phyloP scores from a whole-genome alignment of 805 yeast species.

The Scheffersomyces ergatensis region DNA sequence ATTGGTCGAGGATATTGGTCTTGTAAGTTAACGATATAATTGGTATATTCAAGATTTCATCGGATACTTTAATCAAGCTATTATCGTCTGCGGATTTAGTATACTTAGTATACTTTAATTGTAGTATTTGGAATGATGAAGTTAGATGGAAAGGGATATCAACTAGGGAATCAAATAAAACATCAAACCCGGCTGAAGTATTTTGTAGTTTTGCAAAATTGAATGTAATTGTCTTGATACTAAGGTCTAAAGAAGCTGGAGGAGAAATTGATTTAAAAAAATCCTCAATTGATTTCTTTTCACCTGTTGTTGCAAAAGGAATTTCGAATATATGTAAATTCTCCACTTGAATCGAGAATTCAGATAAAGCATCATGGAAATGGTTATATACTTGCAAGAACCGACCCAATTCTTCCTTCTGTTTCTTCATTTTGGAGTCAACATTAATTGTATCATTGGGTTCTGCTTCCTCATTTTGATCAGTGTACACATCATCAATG shows the following conservation, averaged over 20 bases:
- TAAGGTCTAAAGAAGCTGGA: conserved; percentile 19
- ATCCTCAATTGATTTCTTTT: conserved; percentile 16
- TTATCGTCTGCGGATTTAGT: conserved; percentile 2
- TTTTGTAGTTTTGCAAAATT: conserved; percentile 18
- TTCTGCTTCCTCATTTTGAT: background rate
- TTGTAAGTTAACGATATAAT: conserved; percentile 32
- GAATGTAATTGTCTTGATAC: conserved; percentile 21
- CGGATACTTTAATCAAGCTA: conserved; percentile 8
- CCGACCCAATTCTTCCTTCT: conserved; percentile 5
- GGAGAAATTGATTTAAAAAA: conserved; percentile 19
- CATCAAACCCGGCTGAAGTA: conserved; percentile 38
- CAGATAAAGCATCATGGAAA: conserved; percentile 20
- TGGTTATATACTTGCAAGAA: conserved; percentile 13
- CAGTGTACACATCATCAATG: conserved; percentile 3
- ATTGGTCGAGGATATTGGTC: conserved; percentile 30
- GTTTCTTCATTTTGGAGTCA: background rate
- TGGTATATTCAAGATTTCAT: conserved; percentile 34
- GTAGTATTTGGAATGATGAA: conserved; percentile 29
- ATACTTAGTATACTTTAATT: conserved; percentile 17
- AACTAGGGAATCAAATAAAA: conserved; percentile 25
- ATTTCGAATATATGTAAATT: conserved; percentile 22
- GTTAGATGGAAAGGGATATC: conserved; percentile 35
- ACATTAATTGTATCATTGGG: conserved; percentile 1
- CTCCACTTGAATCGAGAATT: conserved; percentile 25
- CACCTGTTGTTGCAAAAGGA: conserved; percentile 26